These are phyloP conservation scores for Solanum habrochaites DNA, from an alignment of 257 asterid genomes.

Conservation along the genomic window DNA sequence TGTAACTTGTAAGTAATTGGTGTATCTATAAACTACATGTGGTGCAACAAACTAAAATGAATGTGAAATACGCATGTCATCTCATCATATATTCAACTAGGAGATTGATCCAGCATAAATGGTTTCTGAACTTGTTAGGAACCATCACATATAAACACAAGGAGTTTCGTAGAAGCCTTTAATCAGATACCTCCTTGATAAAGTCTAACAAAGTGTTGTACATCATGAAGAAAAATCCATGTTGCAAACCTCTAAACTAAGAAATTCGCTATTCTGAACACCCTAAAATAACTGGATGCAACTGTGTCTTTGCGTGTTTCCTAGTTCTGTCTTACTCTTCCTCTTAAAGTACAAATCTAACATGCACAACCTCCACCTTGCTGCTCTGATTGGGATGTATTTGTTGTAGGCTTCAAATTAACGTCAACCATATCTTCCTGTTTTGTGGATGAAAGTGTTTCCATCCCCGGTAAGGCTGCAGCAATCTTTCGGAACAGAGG, in stretches of 20 bases:
- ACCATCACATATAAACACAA: background rate
- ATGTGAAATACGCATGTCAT: background rate
- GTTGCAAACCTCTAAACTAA: background rate
- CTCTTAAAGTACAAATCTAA: conserved; percentile 15
- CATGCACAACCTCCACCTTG: conserved; percentile 89
- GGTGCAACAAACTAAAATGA: background rate
- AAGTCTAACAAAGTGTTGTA: background rate
- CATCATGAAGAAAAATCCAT: background rate
- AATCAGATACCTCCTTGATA: background rate
- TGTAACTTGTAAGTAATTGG: background rate
- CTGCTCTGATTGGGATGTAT: conserved; percentile 50
- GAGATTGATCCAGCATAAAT: background rate
- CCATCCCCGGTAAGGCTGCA: conserved; percentile 81
- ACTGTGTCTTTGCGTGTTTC: background rate
- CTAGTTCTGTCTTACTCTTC: background rate
- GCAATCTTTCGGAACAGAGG: conserved; percentile 87
- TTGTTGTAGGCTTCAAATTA: conserved; percentile 64
- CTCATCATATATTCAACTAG: background rate
- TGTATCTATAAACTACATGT: background rate
- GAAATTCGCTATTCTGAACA: background rate
- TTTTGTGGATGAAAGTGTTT: conserved; percentile 61
- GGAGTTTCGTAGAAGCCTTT: background rate
- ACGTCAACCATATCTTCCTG: conserved; percentile 86
- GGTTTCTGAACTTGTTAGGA: background rate
- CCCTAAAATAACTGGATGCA: background rate